Base-by-base conservation (phyloP, 768 basidiomycete genomes). In the Termitomyces sp. region DNA sequence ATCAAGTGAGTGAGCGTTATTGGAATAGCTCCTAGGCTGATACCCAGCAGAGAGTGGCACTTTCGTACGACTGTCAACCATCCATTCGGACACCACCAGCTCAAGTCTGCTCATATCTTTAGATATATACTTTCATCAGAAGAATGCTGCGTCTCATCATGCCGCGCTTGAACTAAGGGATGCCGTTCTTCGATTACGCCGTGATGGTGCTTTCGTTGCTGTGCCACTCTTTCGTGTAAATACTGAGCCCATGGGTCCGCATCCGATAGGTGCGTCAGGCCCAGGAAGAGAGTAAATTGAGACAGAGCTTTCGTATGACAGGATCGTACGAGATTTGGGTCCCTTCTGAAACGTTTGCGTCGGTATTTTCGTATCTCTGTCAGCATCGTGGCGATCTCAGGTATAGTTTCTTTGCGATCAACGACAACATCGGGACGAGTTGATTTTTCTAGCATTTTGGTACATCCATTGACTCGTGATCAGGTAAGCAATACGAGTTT, bases 271-370 rank as follows among this genome's bases (percentile, higher is more conserved):
- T 85, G 59, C 64, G 85, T 68, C 10, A 13, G 31, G 32, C 36
- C 10, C 16, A 32, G 13, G 9, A 42, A 43, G 20, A 26, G n/a
- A 5, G 12, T 36, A 10, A n/a, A 46, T 3, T 32, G 8, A 22
- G 22, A 12, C 31, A 14, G 3, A 24, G 27, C 18, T 48, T 37
- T 10, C 43, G 22, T 20, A 18, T 14, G 7, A 34, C 29, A 53
- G 90, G 90, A 4, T 90, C 88, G 0, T 91, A 90, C 64, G 90
- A 91, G 63, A 84, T 91, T 20, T 92, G 90, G 90, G 84, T 79
- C 26, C 90, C 90, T 1, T 76, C 81, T 0, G 85, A 89, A 61
- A 87, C 88, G 2, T 92, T 92, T 64, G 71, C 80, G 0, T 77
- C 86, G 0, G 84, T 92, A n/a, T 92, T 84, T 66, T 90, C 88